A percentile compares a stretch with the other conserved stretches of the same genome.
These are phyloP conservation scores for Spathaspora girioi DNA, from an alignment of 805 yeast genomes.

Conservation along the genomic window DNA sequence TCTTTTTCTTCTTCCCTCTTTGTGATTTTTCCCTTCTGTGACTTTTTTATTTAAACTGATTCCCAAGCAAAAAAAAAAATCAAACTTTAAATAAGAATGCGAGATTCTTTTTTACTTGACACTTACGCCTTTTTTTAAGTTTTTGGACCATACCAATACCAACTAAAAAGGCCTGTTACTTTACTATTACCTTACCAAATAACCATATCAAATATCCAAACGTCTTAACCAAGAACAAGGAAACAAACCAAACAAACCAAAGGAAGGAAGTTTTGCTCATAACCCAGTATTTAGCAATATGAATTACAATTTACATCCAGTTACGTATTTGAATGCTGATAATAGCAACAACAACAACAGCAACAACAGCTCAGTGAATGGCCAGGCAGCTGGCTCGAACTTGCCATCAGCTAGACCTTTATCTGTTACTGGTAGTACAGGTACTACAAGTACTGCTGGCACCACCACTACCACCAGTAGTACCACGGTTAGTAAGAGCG, in stretches of 20 bases:
- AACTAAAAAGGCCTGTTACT: neutral
- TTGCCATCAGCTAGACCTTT: neutral
- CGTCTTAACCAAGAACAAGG: neutral
- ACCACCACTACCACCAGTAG: neutral
- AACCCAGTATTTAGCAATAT: constrained; percentile 10
- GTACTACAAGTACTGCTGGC: constrained; percentile 2
- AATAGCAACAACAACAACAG: neutral
- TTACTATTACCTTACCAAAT: neutral
- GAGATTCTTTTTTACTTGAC: neutral
- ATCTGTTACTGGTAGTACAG: neutral
- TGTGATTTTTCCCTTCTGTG: neutral
- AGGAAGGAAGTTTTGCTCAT: neutral
- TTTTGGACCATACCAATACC: neutral
- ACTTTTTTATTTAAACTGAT: neutral
- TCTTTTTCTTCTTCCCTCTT: neutral
- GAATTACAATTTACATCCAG: constrained; percentile 45
- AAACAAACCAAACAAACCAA: neutral
- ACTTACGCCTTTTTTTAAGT: neutral
- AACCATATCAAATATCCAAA: neutral
- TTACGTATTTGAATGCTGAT: constrained; percentile 38
- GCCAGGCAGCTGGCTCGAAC: neutral
- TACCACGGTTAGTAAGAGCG: neutral
- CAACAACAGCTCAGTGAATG: neutral
- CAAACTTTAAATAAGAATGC: neutral
- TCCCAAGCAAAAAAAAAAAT: neutral